Conservation (phyloP, 2,329 filamentous ascomycete genomes). For the Monosporascus sp. region DNA sequence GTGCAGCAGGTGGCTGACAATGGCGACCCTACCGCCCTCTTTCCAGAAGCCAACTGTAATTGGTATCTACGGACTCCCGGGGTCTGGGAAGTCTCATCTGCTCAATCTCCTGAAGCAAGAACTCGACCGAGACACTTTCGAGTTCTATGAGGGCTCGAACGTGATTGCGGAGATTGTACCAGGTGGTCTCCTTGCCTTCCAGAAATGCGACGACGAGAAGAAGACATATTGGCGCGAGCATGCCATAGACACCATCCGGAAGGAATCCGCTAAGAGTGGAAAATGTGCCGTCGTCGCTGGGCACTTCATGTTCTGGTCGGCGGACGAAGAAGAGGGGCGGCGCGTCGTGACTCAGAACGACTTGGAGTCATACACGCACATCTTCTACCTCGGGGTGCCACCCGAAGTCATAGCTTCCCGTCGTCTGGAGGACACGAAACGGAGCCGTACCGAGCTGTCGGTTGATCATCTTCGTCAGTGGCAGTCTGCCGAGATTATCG, state of each 20-base stretch:
- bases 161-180: conserved; percentile 35
- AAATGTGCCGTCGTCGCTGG: conserved; percentile 45
- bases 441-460: conserved; percentile 28
- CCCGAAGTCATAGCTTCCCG: conserved; percentile 31
- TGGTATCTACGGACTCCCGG: conserved; percentile 50
- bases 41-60: conserved; percentile 34
- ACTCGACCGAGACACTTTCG: conserved; percentile 30
- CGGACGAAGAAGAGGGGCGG: conserved; percentile 23
- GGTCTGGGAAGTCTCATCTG: conserved; percentile 34
- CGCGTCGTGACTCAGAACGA: conserved; percentile 41
- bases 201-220: conserved; percentile 27
- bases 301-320: conserved; percentile 50
- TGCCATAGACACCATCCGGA: conserved; percentile 40
- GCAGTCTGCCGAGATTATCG: conserved; percentile 39
- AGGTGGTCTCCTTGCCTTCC: conserved; percentile 45
- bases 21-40: too few species aligned
- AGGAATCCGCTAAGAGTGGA: conserved; percentile 27
- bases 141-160: conserved; percentile 48
- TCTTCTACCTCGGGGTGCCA: conserved; percentile 48
- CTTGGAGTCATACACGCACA: conserved; percentile 45
- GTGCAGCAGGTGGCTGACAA: too few species aligned
- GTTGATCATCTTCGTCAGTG: conserved; percentile 37
- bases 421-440: conserved; percentile 30
- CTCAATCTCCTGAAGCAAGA: conserved; percentile 33
- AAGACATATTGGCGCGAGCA: conserved; percentile 33